A percentile compares a stretch with the other conserved stretches of the same genome.
Conservation (phyloP, 2,329 filamentous ascomycete genomes). For the Venturia effusa region DNA sequence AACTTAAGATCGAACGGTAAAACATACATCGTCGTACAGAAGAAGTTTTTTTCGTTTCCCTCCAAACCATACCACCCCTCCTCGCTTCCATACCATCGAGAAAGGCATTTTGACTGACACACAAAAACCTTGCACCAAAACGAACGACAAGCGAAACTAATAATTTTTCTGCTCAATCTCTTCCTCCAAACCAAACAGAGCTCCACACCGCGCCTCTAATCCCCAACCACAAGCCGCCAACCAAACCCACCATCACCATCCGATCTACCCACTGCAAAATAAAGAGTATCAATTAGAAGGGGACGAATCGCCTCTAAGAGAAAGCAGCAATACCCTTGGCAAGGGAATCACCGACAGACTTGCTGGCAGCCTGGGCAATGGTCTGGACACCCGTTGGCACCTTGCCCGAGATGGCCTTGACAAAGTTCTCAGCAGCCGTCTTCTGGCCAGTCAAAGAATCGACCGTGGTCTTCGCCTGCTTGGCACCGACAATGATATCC, state of each 20-base stretch:
- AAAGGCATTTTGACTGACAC: too few species aligned
- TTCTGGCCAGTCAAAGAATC: background rate
- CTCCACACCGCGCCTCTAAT: too few species aligned
- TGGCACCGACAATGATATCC: background rate
- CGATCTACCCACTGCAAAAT: background rate
- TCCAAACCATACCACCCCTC: too few species aligned
- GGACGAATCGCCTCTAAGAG: background rate
- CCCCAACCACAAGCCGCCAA: too few species aligned
- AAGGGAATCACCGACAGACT: background rate
- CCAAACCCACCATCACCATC: background rate
- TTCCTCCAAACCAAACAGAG: too few species aligned
- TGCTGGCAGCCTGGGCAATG: background rate
- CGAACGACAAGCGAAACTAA: too few species aligned
- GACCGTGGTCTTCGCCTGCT: background rate
- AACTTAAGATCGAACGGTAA: too few species aligned
- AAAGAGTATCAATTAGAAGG: background rate
- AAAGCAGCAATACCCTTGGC: constrained; percentile 9
- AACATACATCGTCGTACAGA: too few species aligned
- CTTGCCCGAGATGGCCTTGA: constrained; percentile 6
- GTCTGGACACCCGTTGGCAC: background rate
- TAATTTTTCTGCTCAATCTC: too few species aligned
- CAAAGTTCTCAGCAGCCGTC: background rate
- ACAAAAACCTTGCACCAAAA: too few species aligned
- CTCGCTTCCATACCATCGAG: too few species aligned
- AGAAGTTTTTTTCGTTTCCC: too few species aligned